Base-by-base conservation (phyloP, 192 early-diverging fungal genomes). In the Coemansia sp. region DNA sequence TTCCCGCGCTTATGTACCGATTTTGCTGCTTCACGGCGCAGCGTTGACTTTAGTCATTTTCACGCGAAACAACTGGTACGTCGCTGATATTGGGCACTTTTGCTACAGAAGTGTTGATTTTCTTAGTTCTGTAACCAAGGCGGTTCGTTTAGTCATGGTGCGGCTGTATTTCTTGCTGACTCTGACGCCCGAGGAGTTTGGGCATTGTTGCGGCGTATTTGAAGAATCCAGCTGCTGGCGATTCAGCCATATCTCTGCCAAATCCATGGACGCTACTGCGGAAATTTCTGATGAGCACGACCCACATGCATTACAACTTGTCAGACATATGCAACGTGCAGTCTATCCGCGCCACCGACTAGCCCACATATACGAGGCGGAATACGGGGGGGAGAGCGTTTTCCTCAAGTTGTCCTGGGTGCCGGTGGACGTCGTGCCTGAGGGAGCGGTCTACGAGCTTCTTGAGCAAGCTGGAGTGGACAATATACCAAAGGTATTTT, bases 41-140 rank as follows among this genome's bases (percentile, higher is more conserved):
- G 22, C 64, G 13, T 15, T 66, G 1, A 22, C n/a, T 2, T 41
- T 81, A 4, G n/a, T 81, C 27, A 29, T 73, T n/a, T 75, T 81
- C 57, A 44, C 68, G 5, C 76, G 76, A 5, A 27, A 18, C 3
- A 49, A 38, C 13, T 70, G 29, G n/a, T 65, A 68, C 22, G 13
- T 43, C 1, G 64, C 36, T 12, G 3, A 78, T 12, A 34, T 72
- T 18, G 69, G 69, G 7, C 18, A 0, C 0, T 41, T 83, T 0
- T 65, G 22, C 33, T 33, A 66, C 57, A 58, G 38, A 1, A 36
- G 16, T 18, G 9, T 15, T 12, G 1, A 2, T 13, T 3, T 22
- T 5, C 57, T 3, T 36, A 24, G 18, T 36, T 5, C 18, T 2
- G 0, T 8, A 52, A 8, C 8, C 1, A 29, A 60, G 13, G 2